Percentiles rank a stretch among this genome's conserved stretches.
These are phyloP conservation scores for Phytophthora agathidicida DNA, from an alignment of 352 stramenopile genomes.

Conservation along the genomic window DNA sequence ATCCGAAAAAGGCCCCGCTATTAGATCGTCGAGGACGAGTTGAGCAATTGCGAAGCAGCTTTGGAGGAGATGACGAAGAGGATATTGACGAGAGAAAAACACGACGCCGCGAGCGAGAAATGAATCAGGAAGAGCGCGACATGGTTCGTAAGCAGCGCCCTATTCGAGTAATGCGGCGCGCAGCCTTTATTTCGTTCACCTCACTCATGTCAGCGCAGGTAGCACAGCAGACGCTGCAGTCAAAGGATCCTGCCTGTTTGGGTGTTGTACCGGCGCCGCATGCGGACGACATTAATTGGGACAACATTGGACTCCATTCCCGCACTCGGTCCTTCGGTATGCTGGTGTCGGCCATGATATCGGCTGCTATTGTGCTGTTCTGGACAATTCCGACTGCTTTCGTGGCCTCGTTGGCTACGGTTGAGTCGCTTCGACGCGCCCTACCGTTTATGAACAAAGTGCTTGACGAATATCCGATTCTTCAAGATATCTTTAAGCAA, in stretches of 20 bases:
- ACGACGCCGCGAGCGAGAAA: constrained; percentile 39
- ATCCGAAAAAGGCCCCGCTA: constrained; percentile 24
- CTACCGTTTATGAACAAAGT: constrained; percentile 69
- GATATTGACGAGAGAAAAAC: constrained; percentile 40
- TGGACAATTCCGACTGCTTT: constrained; percentile 87
- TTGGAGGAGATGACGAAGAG: constrained; percentile 28
- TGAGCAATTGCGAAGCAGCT: constrained; percentile 24
- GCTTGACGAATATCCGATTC: constrained; percentile 64
- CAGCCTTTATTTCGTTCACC: constrained; percentile 81
- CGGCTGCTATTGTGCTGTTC: constrained; percentile 73
- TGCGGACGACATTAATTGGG: constrained; percentile 75
- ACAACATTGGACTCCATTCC: constrained; percentile 70
- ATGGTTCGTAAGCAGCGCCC: constrained; percentile 50
- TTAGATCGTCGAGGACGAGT: constrained; percentile 13
- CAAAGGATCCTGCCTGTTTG: constrained; percentile 62
- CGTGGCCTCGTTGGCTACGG: constrained; percentile 69
- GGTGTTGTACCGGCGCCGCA: constrained; percentile 58
- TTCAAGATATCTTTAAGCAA: constrained; percentile 76
- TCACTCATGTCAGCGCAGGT: constrained; percentile 76
- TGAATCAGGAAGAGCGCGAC: constrained; percentile 59
- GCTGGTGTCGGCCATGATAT: constrained; percentile 63
- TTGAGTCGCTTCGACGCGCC: constrained; percentile 66
- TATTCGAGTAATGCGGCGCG: constrained; percentile 66
- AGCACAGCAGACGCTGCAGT: constrained; percentile 73
- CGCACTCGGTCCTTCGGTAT: constrained; percentile 52